Base-by-base conservation (phyloP, 257 asterid species). In the Capsicum chinense region DNA sequence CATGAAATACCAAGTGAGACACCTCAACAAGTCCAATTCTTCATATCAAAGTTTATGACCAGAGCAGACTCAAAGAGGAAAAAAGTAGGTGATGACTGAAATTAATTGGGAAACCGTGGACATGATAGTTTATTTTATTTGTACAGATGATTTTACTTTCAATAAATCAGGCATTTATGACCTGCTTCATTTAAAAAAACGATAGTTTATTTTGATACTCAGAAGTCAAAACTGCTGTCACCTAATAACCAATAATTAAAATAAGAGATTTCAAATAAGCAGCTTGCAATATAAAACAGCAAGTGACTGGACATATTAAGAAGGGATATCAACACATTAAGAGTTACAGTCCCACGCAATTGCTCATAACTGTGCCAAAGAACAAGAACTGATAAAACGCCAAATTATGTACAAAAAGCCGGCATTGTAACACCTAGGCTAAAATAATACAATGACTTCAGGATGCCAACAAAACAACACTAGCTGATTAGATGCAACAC, bases 1-100 rank as follows among this genome's bases (percentile, higher is more conserved):
- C 82, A 86, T 76, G 70, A 82, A 87, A 88, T 21, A 83, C 71
- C 87, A 83, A 83, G 83, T 81, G 62, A 87, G 81, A 84, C 9
- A 2, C 48, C 15, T 76, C 63, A 84, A 76, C 85, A 63, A 81
- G 59, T 67, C 44, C 70, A 58, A 85, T 56, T 56, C 58, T 70
- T 76, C 70, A 48, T 21, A 74, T 82, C 71, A 74, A 81, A 82
- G 56, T 71, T 85, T 59, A 70, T 84, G 56, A 16, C 26, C 67
- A 85, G 66, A 83, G 83, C 86, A 84, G n/a, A 68, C 63, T 69
- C 63, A 52, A 74, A 74, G 81, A 76, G 81, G 47, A 42, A 54
- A 39, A 50, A 76, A 26, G 37, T 50, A 47, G 52, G 63, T 76
- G 14, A 76, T 50, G 33, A 26, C 33, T 26, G 33, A 26, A 26